Evolutionary conservation across 2,329 filamentous ascomycete species (phyloP).

Genomic region (Phaeophleospora eucalypticola): DNA sequence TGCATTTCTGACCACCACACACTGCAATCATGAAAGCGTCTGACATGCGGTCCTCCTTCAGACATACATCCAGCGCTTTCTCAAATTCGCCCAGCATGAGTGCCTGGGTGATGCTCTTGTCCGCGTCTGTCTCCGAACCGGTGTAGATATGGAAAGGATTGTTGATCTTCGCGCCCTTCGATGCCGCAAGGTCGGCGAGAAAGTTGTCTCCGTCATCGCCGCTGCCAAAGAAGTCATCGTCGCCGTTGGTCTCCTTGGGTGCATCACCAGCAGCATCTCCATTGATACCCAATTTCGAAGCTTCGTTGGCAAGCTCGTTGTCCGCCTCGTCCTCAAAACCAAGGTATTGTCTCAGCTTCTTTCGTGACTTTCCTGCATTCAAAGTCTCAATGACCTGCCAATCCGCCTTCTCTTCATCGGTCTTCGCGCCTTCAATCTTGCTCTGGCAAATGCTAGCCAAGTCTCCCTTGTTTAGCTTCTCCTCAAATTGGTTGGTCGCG

Average conservation of each 20-base stretch:
- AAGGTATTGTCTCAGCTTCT: constrained; percentile 80
- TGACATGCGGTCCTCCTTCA: constrained; percentile 84
- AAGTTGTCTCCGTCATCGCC: constrained; percentile 76
- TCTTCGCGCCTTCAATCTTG: constrained; percentile 69
- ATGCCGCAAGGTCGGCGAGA: constrained; percentile 75
- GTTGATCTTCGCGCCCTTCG: constrained; percentile 87
- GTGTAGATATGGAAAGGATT: constrained; percentile 89
- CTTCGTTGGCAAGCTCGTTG: constrained; percentile 41
- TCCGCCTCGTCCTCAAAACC: constrained; percentile 67
- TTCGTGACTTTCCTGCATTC: constrained; percentile 77
- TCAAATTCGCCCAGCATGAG: constrained; percentile 88
- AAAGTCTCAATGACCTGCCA: constrained; percentile 93
- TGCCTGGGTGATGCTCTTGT: constrained; percentile 81
- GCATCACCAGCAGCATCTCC: constrained; percentile 51
- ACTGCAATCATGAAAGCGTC: constrained; percentile 98
- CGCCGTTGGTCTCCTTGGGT: constrained; percentile 36
- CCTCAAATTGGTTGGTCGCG: constrained; percentile 82
- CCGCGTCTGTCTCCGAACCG: constrained; percentile 76
- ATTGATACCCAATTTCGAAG: constrained; percentile 41
- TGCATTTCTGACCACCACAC: constrained; percentile 86
- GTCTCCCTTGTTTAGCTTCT: constrained; percentile 72
- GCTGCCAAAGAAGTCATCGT: constrained; percentile 67
- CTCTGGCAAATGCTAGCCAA: constrained; percentile 73
- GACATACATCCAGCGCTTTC: constrained; percentile 80
- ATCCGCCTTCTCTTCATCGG: constrained; percentile 89